Evolutionary conservation across 352 stramenopile genomes (phyloP).

Genomic region (Phytophthora sojae): DNA sequence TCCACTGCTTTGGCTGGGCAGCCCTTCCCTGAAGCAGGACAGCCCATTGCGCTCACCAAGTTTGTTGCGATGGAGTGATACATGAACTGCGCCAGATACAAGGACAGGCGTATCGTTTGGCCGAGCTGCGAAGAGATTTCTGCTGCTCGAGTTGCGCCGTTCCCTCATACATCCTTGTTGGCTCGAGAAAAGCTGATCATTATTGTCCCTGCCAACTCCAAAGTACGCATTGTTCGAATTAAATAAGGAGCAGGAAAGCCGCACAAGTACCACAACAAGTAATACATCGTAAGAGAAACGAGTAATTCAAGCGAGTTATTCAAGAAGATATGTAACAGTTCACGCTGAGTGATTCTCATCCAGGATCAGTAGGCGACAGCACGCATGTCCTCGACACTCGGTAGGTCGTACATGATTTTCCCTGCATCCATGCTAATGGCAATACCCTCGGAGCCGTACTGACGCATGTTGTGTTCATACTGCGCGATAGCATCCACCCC

Average conservation of each 20-base stretch:
- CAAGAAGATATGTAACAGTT: conserved; percentile 10
- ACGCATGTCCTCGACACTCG: conserved; percentile 54
- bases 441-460: conserved; percentile 53
- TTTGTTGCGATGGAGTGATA: conserved; percentile 32
- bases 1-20: not conserved
- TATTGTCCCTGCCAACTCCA: too few relatives aligned
- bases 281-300: not conserved
- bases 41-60: conserved; percentile 20
- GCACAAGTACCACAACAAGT: not conserved
- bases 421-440: conserved; percentile 51
- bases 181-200: too few relatives aligned
- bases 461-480: conserved; percentile 66
- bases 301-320: conserved; percentile 1
- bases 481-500: conserved; percentile 51
- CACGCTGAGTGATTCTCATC: not conserved
- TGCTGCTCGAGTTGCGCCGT: too few relatives aligned
- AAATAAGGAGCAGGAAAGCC: too few relatives aligned
- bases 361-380: conserved; percentile 40
- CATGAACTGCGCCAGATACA: not conserved
- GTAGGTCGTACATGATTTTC: conserved; percentile 58
- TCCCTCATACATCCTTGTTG: too few relatives aligned
- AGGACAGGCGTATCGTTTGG: too few relatives aligned
- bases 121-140: too few relatives aligned
- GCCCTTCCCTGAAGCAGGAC: not conserved
- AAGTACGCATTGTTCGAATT: too few relatives aligned